Conservation (phyloP, 2,329 filamentous ascomycete genomes). For the Phialophora tarda region DNA sequence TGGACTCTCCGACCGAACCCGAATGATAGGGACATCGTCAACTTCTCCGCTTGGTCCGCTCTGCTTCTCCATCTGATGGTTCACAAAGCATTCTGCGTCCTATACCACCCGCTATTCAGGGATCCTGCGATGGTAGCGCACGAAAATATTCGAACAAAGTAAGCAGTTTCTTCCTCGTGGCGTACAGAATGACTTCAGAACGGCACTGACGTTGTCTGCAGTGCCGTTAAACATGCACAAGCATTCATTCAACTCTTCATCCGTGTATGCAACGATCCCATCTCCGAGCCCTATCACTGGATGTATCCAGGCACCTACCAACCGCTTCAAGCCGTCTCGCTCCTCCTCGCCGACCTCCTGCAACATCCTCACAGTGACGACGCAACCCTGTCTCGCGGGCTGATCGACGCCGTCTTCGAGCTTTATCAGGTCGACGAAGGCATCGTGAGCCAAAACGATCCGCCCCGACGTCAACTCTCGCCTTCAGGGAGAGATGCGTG, state of each 20-base stretch:
- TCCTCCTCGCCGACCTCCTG: constrained; percentile 38
- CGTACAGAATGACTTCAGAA: not conserved
- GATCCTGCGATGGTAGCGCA: constrained; percentile 20
- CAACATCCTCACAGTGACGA: constrained; percentile 36
- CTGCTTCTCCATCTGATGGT: constrained; percentile 37
- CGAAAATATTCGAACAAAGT: constrained; percentile 28
- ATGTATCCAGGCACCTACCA: constrained; percentile 41
- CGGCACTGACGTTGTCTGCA: constrained; percentile 9
- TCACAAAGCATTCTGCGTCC: constrained; percentile 38
- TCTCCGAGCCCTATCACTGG: constrained; percentile 38
- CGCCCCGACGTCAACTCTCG: constrained; percentile 31
- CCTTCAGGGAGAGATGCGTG: constrained; percentile 34
- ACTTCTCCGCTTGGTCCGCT: constrained; percentile 32
- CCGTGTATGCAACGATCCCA: constrained; percentile 35
- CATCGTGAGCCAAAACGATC: constrained; percentile 31
- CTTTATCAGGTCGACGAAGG: constrained; percentile 37
- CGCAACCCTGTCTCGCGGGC: constrained; percentile 31
- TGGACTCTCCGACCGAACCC: constrained; percentile 29
- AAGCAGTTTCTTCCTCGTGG: not conserved
- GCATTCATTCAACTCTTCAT: constrained; percentile 39
- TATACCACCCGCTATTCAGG: constrained; percentile 37
- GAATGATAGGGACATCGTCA: constrained; percentile 30
- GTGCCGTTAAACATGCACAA: constrained; percentile 39
- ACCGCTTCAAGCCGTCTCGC: constrained; percentile 36
- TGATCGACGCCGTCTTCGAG: constrained; percentile 38